A percentile compares a stretch with the other conserved stretches of the same genome.
Evolutionary conservation across 1,284 basidiomycete species (phyloP).

Genomic region (Chalciporus piperatoides): DNA sequence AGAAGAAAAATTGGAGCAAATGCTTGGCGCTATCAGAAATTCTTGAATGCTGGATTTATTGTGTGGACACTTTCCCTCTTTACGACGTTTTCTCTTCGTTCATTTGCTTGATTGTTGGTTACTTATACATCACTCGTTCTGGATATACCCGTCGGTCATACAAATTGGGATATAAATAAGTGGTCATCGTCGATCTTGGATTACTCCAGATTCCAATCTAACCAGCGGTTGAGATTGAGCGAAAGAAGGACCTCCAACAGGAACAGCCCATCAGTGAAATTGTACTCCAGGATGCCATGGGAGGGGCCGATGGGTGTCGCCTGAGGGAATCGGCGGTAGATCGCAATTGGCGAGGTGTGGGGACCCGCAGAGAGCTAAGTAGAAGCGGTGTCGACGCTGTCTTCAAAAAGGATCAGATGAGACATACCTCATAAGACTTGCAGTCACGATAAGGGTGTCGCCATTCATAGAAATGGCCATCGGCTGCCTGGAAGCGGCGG

Average conservation of each 20-base stretch:
- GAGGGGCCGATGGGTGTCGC: conserved; percentile 58
- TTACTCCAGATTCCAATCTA: conserved; percentile 54
- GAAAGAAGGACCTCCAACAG: conserved; percentile 62
- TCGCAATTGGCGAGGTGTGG: conserved; percentile 46
- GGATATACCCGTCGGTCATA: conserved; percentile 32
- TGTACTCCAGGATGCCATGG: conserved; percentile 60
- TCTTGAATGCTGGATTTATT: conserved; percentile 29
- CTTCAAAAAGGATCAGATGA: neutral
- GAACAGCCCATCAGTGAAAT: conserved; percentile 55
- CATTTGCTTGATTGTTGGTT: conserved; percentile 17
- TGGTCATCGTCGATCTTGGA: conserved; percentile 19
- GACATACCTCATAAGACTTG: conserved; percentile 55
- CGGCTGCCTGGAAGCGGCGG: conserved; percentile 53
- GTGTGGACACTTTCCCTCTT: conserved; percentile 17
- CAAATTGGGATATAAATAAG: conserved; percentile 36
- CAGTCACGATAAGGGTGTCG: conserved; percentile 44
- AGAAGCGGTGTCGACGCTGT: conserved; percentile 3
- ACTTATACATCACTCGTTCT: conserved; percentile 10
- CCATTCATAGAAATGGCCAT: conserved; percentile 60
- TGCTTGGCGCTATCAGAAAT: conserved; percentile 58
- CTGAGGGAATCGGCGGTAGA: conserved; percentile 51
- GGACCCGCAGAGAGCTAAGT: conserved; percentile 51
- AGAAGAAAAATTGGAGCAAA: conserved; percentile 71
- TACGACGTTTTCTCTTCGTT: conserved; percentile 11
- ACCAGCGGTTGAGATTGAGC: conserved; percentile 68